Conservation (phyloP, 2,329 filamentous ascomycete species). For the Fusarium tricinctum region DNA sequence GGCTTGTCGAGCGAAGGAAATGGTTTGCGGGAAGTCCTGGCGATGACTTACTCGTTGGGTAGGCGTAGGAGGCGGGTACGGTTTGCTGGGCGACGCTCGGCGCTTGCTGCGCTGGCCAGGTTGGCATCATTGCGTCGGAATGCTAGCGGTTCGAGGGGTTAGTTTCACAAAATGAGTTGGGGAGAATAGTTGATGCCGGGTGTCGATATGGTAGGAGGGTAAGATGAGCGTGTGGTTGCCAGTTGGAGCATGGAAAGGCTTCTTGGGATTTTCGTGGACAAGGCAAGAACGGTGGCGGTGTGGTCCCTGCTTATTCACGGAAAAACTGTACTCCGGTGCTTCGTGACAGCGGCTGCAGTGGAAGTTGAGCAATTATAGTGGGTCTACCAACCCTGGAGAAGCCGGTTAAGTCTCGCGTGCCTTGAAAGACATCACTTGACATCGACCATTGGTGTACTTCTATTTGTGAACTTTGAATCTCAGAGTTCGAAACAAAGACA, state of each 20-base stretch:
- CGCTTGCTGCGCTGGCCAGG: conserved; percentile 57
- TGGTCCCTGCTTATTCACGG: conserved; percentile 48
- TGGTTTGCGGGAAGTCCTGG: conserved; percentile 3
- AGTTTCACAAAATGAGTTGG: conserved; percentile 42
- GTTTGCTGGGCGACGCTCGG: conserved; percentile 59
- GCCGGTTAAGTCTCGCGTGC: conserved; percentile 29
- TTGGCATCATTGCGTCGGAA: conserved; percentile 54
- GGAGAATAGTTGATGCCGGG: conserved; percentile 33
- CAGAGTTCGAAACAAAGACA: conserved; percentile 9
- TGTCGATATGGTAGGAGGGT: conserved; percentile 25
- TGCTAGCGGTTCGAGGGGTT: conserved; percentile 44
- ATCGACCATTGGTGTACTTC: conserved; percentile 12
- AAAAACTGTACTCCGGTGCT: conserved; percentile 28
- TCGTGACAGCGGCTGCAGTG: background rate
- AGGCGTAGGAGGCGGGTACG: conserved; percentile 55
- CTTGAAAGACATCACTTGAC: conserved; percentile 29
- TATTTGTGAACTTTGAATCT: conserved; percentile 9
- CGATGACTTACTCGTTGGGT: conserved; percentile 56
- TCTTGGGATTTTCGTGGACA: conserved; percentile 43
- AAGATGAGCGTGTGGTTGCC: conserved; percentile 18
- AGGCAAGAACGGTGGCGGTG: conserved; percentile 42
- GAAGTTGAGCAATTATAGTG: conserved; percentile 41
- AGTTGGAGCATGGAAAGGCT: conserved; percentile 20
- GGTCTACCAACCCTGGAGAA: conserved; percentile 31
- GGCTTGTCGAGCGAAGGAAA: conserved; percentile 11